Percentiles rank a stretch among this genome's conserved stretches.
Conservation (phyloP, 768 basidiomycete genomes). For the Hygrocybe coccinea region DNA sequence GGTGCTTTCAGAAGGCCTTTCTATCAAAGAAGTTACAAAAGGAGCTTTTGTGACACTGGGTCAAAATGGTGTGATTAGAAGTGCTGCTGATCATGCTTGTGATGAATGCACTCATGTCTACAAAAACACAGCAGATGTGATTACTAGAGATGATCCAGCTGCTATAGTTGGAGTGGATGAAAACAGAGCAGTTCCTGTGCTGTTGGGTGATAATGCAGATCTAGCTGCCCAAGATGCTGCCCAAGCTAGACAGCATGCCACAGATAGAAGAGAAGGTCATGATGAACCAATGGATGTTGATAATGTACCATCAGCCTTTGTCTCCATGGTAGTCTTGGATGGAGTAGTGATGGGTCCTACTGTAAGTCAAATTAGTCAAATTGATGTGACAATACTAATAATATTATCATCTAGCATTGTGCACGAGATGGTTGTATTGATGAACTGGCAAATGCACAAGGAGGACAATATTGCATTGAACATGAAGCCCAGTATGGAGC, state of each 20-base stretch:
- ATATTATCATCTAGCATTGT: conserved; percentile 6
- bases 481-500: conserved; percentile 3
- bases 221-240: background rate
- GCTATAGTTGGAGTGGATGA: conserved; percentile 1
- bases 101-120: conserved; percentile 10
- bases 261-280: background rate
- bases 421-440: conserved; percentile 8
- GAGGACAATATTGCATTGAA: background rate
- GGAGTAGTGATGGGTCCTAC: conserved; percentile 12
- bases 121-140: conserved; percentile 4
- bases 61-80: conserved; percentile 6
- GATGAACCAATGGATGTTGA: background rate
- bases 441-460: conserved; percentile 1
- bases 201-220: background rate
- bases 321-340: conserved; percentile 12
- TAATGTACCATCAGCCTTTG: background rate
- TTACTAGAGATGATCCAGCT: conserved; percentile 3
- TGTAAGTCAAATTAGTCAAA: background rate
- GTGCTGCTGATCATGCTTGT: conserved; percentile 7
- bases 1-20: conserved; percentile 3
- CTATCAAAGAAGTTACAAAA: conserved; percentile 6
- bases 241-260: background rate
- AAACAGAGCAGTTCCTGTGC: conserved; percentile 4
- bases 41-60: conserved; percentile 4
- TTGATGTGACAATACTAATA: background rate